Percentiles rank a stretch among this genome's conserved stretches.
Evolutionary conservation across 2,329 filamentous ascomycete genomes (phyloP).

Genomic region (Bipolaris cookei): DNA sequence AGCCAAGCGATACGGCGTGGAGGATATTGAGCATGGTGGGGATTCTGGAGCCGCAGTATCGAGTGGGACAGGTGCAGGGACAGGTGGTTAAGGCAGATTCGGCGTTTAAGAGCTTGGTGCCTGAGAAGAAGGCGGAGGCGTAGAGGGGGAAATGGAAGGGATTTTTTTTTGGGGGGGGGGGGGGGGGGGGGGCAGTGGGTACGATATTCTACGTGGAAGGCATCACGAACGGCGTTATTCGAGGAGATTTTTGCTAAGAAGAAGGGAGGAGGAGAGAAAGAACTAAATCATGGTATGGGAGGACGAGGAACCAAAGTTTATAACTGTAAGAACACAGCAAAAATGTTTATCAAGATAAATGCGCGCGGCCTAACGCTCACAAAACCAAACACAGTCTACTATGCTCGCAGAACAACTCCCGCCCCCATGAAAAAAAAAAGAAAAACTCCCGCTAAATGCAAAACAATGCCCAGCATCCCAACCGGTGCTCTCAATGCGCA

Average conservation of each 20-base stretch:
- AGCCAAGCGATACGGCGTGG: conserved; percentile 91
- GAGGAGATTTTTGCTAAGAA: too few relatives aligned
- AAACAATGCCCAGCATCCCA: neutral
- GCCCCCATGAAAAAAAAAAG: neutral
- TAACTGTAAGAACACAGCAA: neutral
- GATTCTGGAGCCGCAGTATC: conserved; percentile 48
- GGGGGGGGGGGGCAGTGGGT: neutral
- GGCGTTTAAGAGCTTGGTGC: conserved; percentile 7
- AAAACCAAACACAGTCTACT: neutral
- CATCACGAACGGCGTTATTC: neutral
- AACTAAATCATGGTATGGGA: too few relatives aligned
- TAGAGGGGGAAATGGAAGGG: neutral
- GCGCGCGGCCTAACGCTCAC: neutral
- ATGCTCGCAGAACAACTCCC: neutral
- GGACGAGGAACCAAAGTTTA: too few relatives aligned
- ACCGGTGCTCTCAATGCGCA: conserved; percentile 57
- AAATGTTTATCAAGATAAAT: neutral
- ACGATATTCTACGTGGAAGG: neutral
- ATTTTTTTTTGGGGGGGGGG: neutral
- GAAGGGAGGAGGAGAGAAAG: neutral
- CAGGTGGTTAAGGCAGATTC: conserved; percentile 33
- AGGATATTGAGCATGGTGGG: conserved; percentile 77
- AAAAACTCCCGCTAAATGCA: conserved; percentile 13
- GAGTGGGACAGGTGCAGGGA: conserved; percentile 42
- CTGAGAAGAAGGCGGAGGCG: neutral